Evolutionary conservation across 116 monocot species (phyloP), one percentile per base, ranked within the genome.

Genomic region (Iris pallida): DNA sequence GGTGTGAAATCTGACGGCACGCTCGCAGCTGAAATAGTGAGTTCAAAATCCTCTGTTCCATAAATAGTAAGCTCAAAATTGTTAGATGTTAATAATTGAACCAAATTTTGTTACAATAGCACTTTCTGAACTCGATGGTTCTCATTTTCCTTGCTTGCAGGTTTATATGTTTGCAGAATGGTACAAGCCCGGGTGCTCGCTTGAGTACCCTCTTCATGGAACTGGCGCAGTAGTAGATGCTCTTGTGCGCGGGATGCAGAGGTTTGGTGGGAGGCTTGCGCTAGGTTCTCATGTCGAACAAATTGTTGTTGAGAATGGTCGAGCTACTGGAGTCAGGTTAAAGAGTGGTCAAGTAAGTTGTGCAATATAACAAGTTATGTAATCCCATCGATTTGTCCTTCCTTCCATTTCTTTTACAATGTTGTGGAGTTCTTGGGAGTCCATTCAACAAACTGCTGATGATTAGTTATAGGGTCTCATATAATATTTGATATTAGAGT

Each of bases 141-240:
- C 61, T 61, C 65, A 51, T 47, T 54, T 47, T 64, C 78, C 65
- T 16, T 66, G 53, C 73, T 60, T 58, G 63, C 72, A 95, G 95
- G 80, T 95, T 79, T 95, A 95, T 70, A 95, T 95, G 95, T 86
- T 95, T 91, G 85, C 91, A 71, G 95, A 95, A 68, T 95, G 95
- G 95, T 95, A 91, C 70, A 95, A 95, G 77, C 91, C 91, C n/a
- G 95, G 95, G 6, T 95, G 91, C 49, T 64, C 67, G 30, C 88
- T 95, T 43, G 91, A 95, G 65, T 95, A 95, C 67, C 95, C 95
- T 67, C 65, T 88, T 45, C 49, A 78, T 64, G 95, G 95, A 84
- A 95, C 47, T 72, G 91, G 88, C 1, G 86, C 78, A 53, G 59
- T 95, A 19, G 78, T 91, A 61, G 75, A 77, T 76, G 91, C 91